phyloP scores from a whole-genome alignment of 305 asterid genomes.

The Solanum aculeatissimum region DNA sequence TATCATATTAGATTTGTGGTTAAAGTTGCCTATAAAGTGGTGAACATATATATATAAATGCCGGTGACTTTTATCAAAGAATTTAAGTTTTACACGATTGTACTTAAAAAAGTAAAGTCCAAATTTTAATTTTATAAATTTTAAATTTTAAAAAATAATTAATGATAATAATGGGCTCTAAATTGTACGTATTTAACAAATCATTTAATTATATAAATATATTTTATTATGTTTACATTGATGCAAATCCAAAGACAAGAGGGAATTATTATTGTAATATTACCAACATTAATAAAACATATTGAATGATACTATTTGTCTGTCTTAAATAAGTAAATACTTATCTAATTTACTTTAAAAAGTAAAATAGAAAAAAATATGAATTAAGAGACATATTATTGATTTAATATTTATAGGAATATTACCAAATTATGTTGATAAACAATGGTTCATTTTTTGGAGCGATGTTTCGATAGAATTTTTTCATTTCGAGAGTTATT shows the following conservation, averaged over 20 bases:
- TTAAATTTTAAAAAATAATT: neutral
- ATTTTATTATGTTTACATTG: neutral
- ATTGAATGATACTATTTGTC: neutral
- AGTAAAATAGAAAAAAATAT: neutral
- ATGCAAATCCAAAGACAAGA: neutral
- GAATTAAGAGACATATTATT: neutral
- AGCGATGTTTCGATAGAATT: rapidly evolving
- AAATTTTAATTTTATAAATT: neutral
- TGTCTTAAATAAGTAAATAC: neutral
- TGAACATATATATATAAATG: neutral
- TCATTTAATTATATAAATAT: neutral
- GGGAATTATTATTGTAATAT: neutral
- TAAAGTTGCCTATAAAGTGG: neutral
- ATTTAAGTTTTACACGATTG: neutral
- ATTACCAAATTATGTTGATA: neutral
- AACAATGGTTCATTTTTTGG: neutral
- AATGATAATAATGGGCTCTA: neutral
- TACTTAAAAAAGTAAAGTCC: neutral
- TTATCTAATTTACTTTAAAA: neutral
- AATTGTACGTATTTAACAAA: neutral
- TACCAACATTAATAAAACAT: neutral
- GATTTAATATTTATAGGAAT: neutral
- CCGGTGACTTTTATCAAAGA: neutral
- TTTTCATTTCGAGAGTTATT: too few species aligned
- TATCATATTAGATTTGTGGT: neutral